phyloP scores from a whole-genome alignment of 2,329 filamentous ascomycete species.

The Gaeumannomyces tritici region DNA sequence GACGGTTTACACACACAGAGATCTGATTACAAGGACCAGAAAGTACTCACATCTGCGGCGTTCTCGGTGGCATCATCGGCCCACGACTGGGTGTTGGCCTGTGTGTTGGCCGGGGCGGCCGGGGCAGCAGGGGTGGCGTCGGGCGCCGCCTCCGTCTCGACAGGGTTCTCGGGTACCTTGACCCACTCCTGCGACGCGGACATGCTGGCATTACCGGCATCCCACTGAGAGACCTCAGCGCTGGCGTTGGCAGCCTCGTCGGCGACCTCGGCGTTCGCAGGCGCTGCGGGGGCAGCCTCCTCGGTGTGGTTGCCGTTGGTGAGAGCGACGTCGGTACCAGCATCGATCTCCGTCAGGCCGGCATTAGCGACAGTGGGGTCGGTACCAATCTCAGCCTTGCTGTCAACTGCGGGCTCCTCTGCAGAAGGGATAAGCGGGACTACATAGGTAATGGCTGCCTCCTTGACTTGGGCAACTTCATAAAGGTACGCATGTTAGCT shows the following conservation, averaged over 20 bases:
- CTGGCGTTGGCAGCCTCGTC: constrained; percentile 50
- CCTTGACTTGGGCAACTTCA: constrained; percentile 49
- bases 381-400: constrained; percentile 28
- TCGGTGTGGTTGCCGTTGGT: constrained; percentile 30
- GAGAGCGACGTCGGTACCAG: constrained; percentile 27
- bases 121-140: constrained; percentile 50
- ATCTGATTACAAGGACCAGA: neutral
- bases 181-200: constrained; percentile 61
- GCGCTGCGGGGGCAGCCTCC: constrained; percentile 22
- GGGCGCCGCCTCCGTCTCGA: constrained; percentile 62
- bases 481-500: neutral
- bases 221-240: constrained; percentile 55
- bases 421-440: constrained; percentile 25
- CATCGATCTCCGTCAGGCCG: constrained; percentile 57
- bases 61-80: constrained; percentile 66
- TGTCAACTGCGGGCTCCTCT: constrained; percentile 18
- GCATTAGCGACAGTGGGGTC: constrained; percentile 62
- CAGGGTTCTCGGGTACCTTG: constrained; percentile 57
- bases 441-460: constrained; percentile 42
- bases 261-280: constrained; percentile 39
- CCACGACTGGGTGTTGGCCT: constrained; percentile 58
- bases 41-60: constrained; percentile 28
- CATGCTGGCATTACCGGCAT: constrained; percentile 31
- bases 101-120: too few relatives aligned
- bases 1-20: too few relatives aligned